Conservation (phyloP, 768 basidiomycete species). For the Rhodotorula diobovata region DNA sequence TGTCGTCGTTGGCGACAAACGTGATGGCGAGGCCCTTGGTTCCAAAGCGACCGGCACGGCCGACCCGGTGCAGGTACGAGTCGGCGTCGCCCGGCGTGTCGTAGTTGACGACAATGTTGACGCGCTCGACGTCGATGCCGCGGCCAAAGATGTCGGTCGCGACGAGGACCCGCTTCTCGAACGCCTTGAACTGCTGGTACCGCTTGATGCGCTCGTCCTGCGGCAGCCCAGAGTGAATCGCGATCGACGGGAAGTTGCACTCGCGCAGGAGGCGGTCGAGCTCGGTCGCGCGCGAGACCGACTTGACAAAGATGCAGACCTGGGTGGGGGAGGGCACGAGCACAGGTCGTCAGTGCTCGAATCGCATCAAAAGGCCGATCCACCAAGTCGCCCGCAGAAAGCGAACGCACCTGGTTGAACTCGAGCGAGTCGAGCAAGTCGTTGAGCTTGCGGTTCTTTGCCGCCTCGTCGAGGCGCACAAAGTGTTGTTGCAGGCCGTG, state of each 20-base stretch:
- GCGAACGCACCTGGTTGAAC: conserved; percentile 79
- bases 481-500: conserved; percentile 99
- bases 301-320: conserved; percentile 99
- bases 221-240: conserved; percentile 86
- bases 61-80: conserved; percentile 97
- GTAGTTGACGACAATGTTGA: conserved; percentile 97
- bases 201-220: conserved; percentile 96
- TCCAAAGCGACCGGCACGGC: conserved; percentile 97
- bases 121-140: conserved; percentile 98
- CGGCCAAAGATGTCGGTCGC: conserved; percentile 99
- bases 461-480: conserved; percentile 88
- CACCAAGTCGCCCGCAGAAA: neutral
- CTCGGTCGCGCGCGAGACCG: conserved; percentile 91
- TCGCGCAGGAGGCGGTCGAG: conserved; percentile 91
- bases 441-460: conserved; percentile 95
- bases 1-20: conserved; percentile 85
- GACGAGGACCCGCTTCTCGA: conserved; percentile 97
- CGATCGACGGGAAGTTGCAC: conserved; percentile 97
- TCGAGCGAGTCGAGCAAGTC: conserved; percentile 91
- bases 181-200: conserved; percentile 97
- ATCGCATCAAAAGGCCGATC: too few species aligned
- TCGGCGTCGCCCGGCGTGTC: conserved; percentile 96
- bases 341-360: neutral
- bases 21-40: conserved; percentile 99
- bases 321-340: conserved; percentile 45